Conservation (phyloP, 2,329 filamentous ascomycete species). For the Cercospora beticola region DNA sequence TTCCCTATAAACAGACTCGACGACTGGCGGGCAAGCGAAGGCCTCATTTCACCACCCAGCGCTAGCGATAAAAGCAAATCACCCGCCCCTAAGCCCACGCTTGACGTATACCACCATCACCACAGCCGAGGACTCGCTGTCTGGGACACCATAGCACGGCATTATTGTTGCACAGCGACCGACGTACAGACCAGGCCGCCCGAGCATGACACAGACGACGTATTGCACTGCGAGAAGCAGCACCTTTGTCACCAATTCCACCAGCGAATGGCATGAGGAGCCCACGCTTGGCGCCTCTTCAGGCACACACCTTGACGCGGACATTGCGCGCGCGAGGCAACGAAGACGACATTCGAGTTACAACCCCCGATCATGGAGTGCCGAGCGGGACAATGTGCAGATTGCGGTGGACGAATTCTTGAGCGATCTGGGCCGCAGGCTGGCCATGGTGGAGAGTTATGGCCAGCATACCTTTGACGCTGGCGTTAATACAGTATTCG, state of each 20-base stretch:
- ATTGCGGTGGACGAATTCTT: conserved; percentile 71
- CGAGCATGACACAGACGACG: conserved; percentile 22
- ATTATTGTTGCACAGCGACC: background rate
- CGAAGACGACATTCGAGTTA: conserved; percentile 51
- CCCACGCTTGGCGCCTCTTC: conserved; percentile 43
- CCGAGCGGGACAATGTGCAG: conserved; percentile 51
- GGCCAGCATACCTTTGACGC: conserved; percentile 80
- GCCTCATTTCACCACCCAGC: conserved; percentile 1
- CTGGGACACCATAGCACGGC: background rate
- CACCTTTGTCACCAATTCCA: background rate
- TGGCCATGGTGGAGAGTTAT: conserved; percentile 87
- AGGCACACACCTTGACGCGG: conserved; percentile 37
- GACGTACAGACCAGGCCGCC: background rate
- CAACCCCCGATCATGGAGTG: conserved; percentile 44
- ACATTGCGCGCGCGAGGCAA: conserved; percentile 38
- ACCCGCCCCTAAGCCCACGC: background rate
- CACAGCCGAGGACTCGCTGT: background rate
- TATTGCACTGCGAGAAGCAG: conserved; percentile 19
- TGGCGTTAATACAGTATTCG: conserved; percentile 79
- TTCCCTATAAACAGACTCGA: background rate
- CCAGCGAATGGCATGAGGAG: conserved; percentile 42
- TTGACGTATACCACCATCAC: background rate
- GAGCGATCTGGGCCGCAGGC: conserved; percentile 77
- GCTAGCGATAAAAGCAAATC: conserved; percentile 2
- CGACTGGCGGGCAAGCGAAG: background rate